Base-by-base conservation (phyloP, 192 early-diverging fungal genomes). In the Dissophora globulifera region DNA sequence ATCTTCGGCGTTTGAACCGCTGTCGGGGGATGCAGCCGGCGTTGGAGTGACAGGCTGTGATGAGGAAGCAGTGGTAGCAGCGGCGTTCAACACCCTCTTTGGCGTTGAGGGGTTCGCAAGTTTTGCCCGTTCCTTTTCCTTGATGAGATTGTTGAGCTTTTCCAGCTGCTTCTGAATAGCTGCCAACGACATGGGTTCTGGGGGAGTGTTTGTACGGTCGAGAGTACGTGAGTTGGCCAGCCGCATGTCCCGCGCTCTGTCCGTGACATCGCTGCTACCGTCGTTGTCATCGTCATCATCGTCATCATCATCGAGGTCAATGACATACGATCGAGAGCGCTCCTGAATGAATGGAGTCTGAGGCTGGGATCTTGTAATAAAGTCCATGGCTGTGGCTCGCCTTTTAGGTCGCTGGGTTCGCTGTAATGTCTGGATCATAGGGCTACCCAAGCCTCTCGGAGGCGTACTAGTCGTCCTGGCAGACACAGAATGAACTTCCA, bases 231-330 rank as follows among this genome's bases (percentile, higher is more conserved):
- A n/a, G n/a, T n/a, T n/a, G n/a, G n/a, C n/a, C n/a, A n/a, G n/a
- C n/a, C n/a, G n/a, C n/a, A n/a, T n/a, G n/a, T n/a, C n/a, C n/a
- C 15, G 17, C 54, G 26, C n/a, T 40, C 38, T 40, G 7, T 7
- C 38, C 13, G 38, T 40, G 38, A 40, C 50, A 7, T 48, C 10
- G 23, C 15, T 20, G 4, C 13, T 22, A 17, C 1, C 27, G 3
- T 60, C 49, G 23, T 35, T 19, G 22, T 43, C 50, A 29, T 41
- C 47, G 15, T 67, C 58, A 16, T 60, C 67, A 3, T 47, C 50
- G 48, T 69, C 57, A 17, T 69, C 67, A 19, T 66, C 62, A 50
- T 76, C 72, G 31, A 76, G 20, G 35, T 76, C 72, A 13, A 76
- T 76, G 8, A 76, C 25, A 32, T 56, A 60, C 4, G 63, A 58